Evolutionary conservation across 768 basidiomycete genomes (phyloP).

Genomic region (Rubroboletus satanas): DNA sequence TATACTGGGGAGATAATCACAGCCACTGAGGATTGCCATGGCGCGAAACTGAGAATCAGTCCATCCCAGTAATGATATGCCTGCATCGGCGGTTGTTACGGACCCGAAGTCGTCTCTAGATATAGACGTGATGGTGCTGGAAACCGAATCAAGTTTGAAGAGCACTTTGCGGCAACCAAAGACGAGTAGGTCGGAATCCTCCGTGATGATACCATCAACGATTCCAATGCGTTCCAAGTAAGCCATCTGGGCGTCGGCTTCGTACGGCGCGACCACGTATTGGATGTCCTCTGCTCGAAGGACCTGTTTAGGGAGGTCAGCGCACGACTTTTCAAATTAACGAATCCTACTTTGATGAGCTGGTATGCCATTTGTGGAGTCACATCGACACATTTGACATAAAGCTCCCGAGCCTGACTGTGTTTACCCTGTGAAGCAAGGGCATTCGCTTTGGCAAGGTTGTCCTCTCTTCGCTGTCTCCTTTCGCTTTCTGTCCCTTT

Average conservation of each 20-base stretch:
- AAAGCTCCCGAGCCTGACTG: constrained; percentile 80
- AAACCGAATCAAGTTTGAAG: constrained; percentile 83
- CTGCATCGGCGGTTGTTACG: constrained; percentile 46
- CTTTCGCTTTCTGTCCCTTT: constrained; percentile 82
- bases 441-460: constrained; percentile 66
- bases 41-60: constrained; percentile 84
- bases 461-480: constrained; percentile 70
- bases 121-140: constrained; percentile 62
- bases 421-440: constrained; percentile 75
- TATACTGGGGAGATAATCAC: constrained; percentile 90
- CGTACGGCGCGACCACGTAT: constrained; percentile 96
- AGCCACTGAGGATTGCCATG: constrained; percentile 92
- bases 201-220: constrained; percentile 91
- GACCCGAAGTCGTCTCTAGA: constrained; percentile 65
- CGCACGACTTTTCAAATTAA: background rate
- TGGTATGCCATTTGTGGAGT: constrained; percentile 98
- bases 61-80: constrained; percentile 84
- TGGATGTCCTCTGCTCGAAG: constrained; percentile 73
- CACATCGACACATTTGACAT: constrained; percentile 89
- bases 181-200: constrained; percentile 96
- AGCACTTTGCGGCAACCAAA: constrained; percentile 92
- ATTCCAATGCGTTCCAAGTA: constrained; percentile 81
- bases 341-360: constrained; percentile 75
- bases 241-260: constrained; percentile 95
- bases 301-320: constrained; percentile 50